Base-by-base conservation (phyloP, 2,329 filamentous ascomycete genomes). In the Lasiodiplodia hormozganensis region DNA sequence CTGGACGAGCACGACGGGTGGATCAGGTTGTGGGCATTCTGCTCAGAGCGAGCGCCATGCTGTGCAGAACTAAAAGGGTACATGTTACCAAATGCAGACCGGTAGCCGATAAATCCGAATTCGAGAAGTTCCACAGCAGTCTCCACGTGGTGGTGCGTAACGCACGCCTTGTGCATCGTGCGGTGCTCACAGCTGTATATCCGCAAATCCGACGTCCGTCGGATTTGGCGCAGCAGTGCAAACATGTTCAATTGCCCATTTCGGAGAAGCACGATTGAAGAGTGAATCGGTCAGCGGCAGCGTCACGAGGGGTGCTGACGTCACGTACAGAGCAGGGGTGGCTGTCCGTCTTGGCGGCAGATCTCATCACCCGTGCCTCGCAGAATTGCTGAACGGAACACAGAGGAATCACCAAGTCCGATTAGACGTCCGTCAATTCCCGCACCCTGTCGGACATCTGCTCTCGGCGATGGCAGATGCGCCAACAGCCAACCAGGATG, bases 181-280 rank as follows among this genome's bases (percentile, higher is more conserved):
- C 25, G 43, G 58, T 62, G 40, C 25, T 31, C 8, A 21, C 25
- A 16, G 6, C 21, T 8, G 36, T 62, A 62, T 34, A 62, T 62
- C 58, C 58, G 58, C 18, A 62, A 49, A 62, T 62, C 58, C 58
- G 58, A 62, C n/a, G 21, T n/a, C 8, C 43, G 25, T 36, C 58
- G 58, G 58, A 62, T 62, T 51, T 49, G 10, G 2, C 14, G n/a
- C 56, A 31, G 23, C 58, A 14, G 4, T 34, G 16, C 11, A 11
- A 36, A 10, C 43, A 47, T 47, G 43, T 7, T 4, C 28, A 8
- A 34, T 25, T 21, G 2, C 25, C 18, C 18, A 34, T 47, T 62
- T 47, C 3, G 58, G 12, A 18, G 11, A 51, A 49, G 21, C 31
- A 18, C 16, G 25, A n/a, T 18, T 47, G 10, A n/a, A 31, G 23